Conservation (phyloP, 768 basidiomycete species). For the Serendipita sp. region DNA sequence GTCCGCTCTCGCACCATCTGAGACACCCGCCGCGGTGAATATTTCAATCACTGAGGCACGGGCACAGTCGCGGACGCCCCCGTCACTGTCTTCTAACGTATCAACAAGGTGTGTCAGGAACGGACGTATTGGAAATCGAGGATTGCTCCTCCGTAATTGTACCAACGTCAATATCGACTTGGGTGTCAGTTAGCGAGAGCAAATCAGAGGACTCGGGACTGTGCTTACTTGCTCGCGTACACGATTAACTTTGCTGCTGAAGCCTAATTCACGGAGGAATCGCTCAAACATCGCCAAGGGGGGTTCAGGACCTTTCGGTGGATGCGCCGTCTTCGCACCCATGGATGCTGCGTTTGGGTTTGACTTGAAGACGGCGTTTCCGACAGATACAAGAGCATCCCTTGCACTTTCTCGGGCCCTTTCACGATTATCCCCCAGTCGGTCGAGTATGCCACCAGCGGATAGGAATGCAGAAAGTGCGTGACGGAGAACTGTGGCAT, state of each 20-base stretch:
- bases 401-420: conserved; percentile 56
- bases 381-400: conserved; percentile 58
- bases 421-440: conserved; percentile 64
- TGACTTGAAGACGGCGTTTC: conserved; percentile 50
- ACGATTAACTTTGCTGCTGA: conserved; percentile 72
- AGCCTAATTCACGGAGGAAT: conserved; percentile 50
- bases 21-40: conserved; percentile 69
- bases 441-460: conserved; percentile 62
- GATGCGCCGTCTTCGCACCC: conserved; percentile 22
- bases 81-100: conserved; percentile 78
- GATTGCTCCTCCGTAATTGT: conserved; percentile 52
- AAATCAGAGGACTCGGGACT: conserved; percentile 16
- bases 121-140: conserved; percentile 62
- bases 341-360: conserved; percentile 26
- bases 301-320: conserved; percentile 45
- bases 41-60: conserved; percentile 66
- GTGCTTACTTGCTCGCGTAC: conserved; percentile 69
- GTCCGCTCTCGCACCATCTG: conserved; percentile 78
- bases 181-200: neutral
- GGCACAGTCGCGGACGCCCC: conserved; percentile 75
- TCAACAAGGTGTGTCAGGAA: conserved; percentile 71
- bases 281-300: conserved; percentile 57
- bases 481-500: conserved; percentile 47
- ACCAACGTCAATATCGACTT: conserved; percentile 49
- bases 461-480: conserved; percentile 54